Percentiles rank a stretch among this genome's conserved stretches.
These are phyloP conservation scores for Venturia effusa DNA, from an alignment of 2,329 filamentous ascomycete species.

Conservation along the genomic window DNA sequence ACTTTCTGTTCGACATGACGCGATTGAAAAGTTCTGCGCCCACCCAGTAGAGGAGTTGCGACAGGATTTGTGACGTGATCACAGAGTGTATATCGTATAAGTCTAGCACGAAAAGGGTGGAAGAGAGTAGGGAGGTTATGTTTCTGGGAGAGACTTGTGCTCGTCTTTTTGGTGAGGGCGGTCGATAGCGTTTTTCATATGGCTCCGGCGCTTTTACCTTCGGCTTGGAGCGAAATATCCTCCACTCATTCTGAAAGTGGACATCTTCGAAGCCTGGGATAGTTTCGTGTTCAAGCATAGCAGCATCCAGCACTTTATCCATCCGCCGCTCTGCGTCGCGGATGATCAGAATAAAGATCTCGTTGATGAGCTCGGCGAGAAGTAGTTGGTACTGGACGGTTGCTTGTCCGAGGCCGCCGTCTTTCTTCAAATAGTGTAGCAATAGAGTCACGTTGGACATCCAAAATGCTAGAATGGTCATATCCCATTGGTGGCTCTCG, in stretches of 20 bases:
- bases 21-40: constrained; percentile 94
- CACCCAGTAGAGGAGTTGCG: constrained; percentile 92
- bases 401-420: constrained; percentile 65
- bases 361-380: constrained; percentile 87
- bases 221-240: constrained; percentile 83
- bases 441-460: constrained; percentile 92
- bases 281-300: constrained; percentile 95
- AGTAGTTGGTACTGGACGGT: constrained; percentile 88
- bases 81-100: constrained; percentile 99
- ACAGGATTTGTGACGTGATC: constrained; percentile 82
- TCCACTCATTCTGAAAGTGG: constrained; percentile 97
- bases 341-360: constrained; percentile 97
- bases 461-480: constrained; percentile 99
- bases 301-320: constrained; percentile 86
- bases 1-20: constrained; percentile 92
- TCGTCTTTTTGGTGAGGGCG: constrained; percentile 84
- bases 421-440: constrained; percentile 96
- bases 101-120: constrained; percentile 91
- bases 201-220: constrained; percentile 79
- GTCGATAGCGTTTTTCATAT: constrained; percentile 78
- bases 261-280: constrained; percentile 97
- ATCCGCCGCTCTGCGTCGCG: constrained; percentile 89
- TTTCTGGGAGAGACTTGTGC: constrained; percentile 89
- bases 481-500: constrained; percentile 95
- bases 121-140: constrained; percentile 88